Conservation (phyloP, 768 basidiomycete species). For the Psilocybe subaeruginosa region DNA sequence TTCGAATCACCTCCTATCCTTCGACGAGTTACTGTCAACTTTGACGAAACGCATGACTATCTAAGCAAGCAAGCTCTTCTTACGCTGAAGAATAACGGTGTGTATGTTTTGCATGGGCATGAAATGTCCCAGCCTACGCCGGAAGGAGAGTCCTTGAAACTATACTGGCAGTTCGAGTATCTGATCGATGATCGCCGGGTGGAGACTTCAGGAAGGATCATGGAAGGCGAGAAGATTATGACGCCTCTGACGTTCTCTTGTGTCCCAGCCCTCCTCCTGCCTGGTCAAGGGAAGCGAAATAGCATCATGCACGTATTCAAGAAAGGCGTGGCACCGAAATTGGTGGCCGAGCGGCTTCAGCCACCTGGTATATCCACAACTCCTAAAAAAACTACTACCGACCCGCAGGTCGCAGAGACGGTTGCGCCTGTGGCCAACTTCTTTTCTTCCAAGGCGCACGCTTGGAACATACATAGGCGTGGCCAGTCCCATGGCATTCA, state of each 20-base stretch:
- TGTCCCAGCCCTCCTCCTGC: conserved; percentile 67
- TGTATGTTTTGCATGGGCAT: conserved; percentile 72
- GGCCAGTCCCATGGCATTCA: conserved; percentile 23
- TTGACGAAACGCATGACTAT: conserved; percentile 72
- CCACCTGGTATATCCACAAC: conserved; percentile 25
- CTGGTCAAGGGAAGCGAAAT: conserved; percentile 66
- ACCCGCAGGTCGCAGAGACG: background rate
- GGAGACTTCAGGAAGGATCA: conserved; percentile 44
- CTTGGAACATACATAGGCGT: conserved; percentile 23
- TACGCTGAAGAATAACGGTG: conserved; percentile 68
- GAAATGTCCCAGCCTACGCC: conserved; percentile 46
- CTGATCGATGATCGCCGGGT: conserved; percentile 62
- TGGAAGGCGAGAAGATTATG: conserved; percentile 72
- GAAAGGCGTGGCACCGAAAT: conserved; percentile 69
- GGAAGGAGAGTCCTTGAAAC: conserved; percentile 34
- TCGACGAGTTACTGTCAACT: conserved; percentile 66
- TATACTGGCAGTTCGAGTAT: conserved; percentile 83
- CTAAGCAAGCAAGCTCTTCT: conserved; percentile 77
- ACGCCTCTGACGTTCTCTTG: conserved; percentile 79
- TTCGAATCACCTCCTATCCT: conserved; percentile 72
- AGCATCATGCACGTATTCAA: conserved; percentile 71
- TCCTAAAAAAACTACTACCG: background rate
- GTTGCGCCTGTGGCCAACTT: conserved; percentile 11
- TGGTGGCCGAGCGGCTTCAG: conserved; percentile 63
- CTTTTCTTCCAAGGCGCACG: conserved; percentile 13